Evolutionary conservation across 352 stramenopile species (phyloP).

Genomic region (Elongisporangium prolatum): DNA sequence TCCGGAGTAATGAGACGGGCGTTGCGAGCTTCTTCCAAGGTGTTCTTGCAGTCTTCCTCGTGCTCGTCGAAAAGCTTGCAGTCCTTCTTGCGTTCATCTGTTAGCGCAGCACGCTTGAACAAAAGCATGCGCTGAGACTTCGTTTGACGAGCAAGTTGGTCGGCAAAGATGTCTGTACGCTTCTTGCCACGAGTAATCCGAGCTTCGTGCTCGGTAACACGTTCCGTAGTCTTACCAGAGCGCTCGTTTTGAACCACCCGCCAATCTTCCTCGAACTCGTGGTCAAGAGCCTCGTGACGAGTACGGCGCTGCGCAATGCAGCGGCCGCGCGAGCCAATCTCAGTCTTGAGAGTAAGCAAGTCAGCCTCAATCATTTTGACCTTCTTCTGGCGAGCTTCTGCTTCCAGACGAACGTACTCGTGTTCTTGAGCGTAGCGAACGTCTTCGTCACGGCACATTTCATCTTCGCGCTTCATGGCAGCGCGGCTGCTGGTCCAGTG

Average conservation of each 20-base stretch:
- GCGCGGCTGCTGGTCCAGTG: conserved; percentile 84
- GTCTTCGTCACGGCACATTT: conserved; percentile 85
- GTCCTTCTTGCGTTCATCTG: conserved; percentile 80
- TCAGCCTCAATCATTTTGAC: conserved; percentile 77
- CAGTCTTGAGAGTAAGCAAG: conserved; percentile 68
- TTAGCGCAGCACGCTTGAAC: conserved; percentile 82
- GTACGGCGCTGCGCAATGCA: conserved; percentile 71
- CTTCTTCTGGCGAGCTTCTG: conserved; percentile 79
- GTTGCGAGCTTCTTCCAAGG: conserved; percentile 66
- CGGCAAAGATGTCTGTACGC: conserved; percentile 75
- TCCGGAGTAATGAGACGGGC: conserved; percentile 74
- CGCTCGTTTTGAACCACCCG: conserved; percentile 63
- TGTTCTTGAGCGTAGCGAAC: conserved; percentile 82
- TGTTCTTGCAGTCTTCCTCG: conserved; percentile 78
- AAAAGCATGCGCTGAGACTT: conserved; percentile 85
- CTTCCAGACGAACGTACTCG: conserved; percentile 72
- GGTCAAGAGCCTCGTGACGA: conserved; percentile 69
- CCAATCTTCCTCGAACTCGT: conserved; percentile 86
- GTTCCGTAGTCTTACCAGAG: conserved; percentile 52
- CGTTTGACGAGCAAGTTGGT: conserved; percentile 73
- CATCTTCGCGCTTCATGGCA: conserved; percentile 88
- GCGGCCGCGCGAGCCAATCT: conserved; percentile 65
- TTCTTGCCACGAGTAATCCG: conserved; percentile 79
- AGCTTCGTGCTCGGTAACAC: conserved; percentile 60
- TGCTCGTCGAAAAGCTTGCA: conserved; percentile 80